Evolutionary conservation across 2,329 filamentous ascomycete species (phyloP).

Genomic region (Sarocladiaceae sp.): DNA sequence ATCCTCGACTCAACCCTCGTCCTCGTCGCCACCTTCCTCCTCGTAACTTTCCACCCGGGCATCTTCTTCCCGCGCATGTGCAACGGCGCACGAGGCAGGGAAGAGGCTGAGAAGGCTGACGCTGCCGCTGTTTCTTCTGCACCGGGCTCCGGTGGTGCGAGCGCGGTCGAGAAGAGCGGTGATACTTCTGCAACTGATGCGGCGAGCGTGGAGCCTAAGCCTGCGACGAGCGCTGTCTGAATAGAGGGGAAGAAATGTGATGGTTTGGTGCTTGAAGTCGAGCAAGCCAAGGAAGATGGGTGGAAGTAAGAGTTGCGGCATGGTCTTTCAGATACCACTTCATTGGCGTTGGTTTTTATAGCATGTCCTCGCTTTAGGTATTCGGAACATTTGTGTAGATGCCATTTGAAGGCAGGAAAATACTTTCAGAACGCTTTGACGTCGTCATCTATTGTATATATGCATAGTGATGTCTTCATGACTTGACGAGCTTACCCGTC

Average conservation of each 20-base stretch:
- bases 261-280: background rate
- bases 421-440: too few species aligned
- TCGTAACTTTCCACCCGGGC: constrained; percentile 51
- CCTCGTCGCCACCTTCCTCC: constrained; percentile 42
- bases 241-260: background rate
- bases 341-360: too few species aligned
- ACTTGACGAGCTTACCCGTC: constrained; percentile 38
- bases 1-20: constrained; percentile 51
- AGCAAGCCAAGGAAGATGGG: background rate
- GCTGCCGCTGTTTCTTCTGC: constrained; percentile 9
- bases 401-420: too few species aligned
- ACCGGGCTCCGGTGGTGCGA: background rate
- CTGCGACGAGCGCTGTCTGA: background rate
- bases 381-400: too few species aligned
- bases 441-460: background rate
- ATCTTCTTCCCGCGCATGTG: constrained; percentile 53
- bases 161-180: constrained; percentile 2
- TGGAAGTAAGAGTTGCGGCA: too few species aligned
- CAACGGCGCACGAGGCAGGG: constrained; percentile 15
- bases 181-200: constrained; percentile 4
- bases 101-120: constrained; percentile 17
- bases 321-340: too few species aligned
- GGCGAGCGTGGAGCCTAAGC: constrained; percentile 4
- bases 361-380: too few species aligned
- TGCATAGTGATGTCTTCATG: constrained; percentile 19